phyloP scores from a whole-genome alignment of 345 rosid species.

The Tarenaya hassleriana region DNA sequence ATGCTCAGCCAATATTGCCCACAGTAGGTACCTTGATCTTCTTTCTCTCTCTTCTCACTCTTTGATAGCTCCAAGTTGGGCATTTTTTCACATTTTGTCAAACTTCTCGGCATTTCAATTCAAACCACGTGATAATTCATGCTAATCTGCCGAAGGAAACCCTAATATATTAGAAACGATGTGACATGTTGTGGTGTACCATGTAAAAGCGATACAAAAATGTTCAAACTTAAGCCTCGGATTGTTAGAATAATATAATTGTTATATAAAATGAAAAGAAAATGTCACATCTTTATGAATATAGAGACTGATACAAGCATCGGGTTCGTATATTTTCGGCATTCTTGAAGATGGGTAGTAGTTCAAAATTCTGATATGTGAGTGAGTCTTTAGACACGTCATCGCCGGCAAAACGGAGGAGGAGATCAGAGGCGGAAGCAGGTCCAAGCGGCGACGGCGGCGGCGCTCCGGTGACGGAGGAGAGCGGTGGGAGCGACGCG shows the following conservation, averaged over 20 bases:
- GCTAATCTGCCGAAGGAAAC: not conserved
- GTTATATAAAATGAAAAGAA: not conserved
- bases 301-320: too few species aligned
- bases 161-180: not conserved
- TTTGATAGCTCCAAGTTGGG: slow-evolving; percentile 16
- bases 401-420: slow-evolving; percentile 59
- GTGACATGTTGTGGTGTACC: not conserved
- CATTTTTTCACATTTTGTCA: not conserved
- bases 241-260: not conserved
- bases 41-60: slow-evolving; percentile 24
- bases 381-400: slow-evolving; percentile 71
- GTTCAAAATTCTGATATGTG: slow-evolving; percentile 74
- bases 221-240: not conserved
- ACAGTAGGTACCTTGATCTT: slow-evolving; percentile 54
- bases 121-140: slow-evolving; percentile 9
- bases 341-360: slow-evolving; percentile 38
- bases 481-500: slow-evolving; percentile 26
- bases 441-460: slow-evolving; percentile 18
- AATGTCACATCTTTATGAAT: not conserved
- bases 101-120: not conserved
- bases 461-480: too few species aligned
- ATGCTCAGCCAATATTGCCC: slow-evolving; percentile 35
- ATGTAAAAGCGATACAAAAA: not conserved
- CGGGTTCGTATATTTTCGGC: slow-evolving; percentile 7
- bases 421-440: slow-evolving; percentile 28